Percentiles rank a stretch among this genome's conserved stretches.
phyloP scores from a whole-genome alignment of 306 rosid species.

The Astragalus membranaceus region DNA sequence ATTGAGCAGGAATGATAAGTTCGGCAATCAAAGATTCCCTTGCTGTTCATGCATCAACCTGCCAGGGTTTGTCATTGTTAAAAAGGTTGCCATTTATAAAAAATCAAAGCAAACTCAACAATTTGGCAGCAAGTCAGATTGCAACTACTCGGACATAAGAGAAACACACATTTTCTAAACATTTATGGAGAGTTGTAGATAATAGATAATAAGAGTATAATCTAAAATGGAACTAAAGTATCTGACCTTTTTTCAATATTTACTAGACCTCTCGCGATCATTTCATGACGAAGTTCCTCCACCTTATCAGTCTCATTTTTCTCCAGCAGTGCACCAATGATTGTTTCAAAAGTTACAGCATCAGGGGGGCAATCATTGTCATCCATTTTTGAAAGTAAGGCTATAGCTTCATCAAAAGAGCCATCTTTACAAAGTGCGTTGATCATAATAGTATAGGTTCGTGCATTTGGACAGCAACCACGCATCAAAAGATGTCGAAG shows the following conservation, averaged over 20 bases:
- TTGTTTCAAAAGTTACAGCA: constrained; percentile 24
- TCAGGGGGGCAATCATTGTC: constrained; percentile 26
- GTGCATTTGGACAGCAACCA: constrained; percentile 25
- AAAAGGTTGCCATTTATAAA: not conserved
- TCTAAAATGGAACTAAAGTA: not conserved
- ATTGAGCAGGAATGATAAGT: not conserved
- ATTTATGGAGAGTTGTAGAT: not conserved
- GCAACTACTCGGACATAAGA: not conserved
- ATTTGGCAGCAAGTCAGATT: not conserved
- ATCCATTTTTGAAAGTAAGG: constrained; percentile 28
- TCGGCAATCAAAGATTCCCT: constrained; percentile 4
- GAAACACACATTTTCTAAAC: not conserved
- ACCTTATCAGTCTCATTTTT: constrained; percentile 23
- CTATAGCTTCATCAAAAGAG: constrained; percentile 23
- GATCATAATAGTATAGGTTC: constrained; percentile 32
- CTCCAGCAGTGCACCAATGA: constrained; percentile 24
- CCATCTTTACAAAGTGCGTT: constrained; percentile 30
- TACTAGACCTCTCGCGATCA: constrained; percentile 20
- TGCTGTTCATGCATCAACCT: constrained; percentile 5
- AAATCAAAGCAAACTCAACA: not conserved
- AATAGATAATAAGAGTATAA: not conserved
- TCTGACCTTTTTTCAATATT: constrained; percentile 20
- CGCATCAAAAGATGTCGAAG: constrained; percentile 18
- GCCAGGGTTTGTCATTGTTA: constrained; percentile 12
- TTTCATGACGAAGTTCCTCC: constrained; percentile 25